Base-by-base conservation (phyloP, 108 stramenopile species). In the Asterionellopsis glacialis region DNA sequence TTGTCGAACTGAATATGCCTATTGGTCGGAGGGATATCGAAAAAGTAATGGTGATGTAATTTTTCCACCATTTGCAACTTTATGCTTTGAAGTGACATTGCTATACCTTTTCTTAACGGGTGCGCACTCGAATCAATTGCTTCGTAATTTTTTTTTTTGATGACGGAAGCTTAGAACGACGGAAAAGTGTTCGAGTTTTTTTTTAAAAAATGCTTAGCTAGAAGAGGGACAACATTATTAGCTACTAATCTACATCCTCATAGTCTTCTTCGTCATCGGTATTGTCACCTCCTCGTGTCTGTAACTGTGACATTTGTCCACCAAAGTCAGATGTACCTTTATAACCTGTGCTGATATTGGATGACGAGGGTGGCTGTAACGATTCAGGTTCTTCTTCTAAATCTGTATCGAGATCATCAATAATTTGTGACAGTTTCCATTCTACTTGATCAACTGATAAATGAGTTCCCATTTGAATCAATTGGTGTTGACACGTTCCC, bases 401-500 rank as follows among this genome's bases (percentile, higher is more conserved):
- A 9, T 74, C 81, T 26, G 68, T 72, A 42, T 77, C 57, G 4
- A 83, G 18, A 61, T 80, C 65, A 49, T 75, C 82, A 49, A 77
- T 49, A 7, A 33, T 33, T 26, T 61, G 52, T n/a, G 70, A 70
- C 24, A 83, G 41, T 48, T 64, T 75, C 74, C 71, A 79, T 56
- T 81, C 84, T 18, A 85, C 24, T 24, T 71, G 55, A 6, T 66
- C 65, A 18, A 27, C 24, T 21, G 56, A 52, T 6, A 53, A 43
- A 55, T 67, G 72, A 42, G 67, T 58, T 7, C 66, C 57, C 13
- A 82, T 39, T 22, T 73, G 71, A 54, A 90, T 74, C 23, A 95
- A 59, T 65, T 96, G 92, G 67, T 81, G 77, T 55, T 88, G 80
- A 64, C 95, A 67, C 27, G 58, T 82, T 16, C 97, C 97, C 52